These are phyloP conservation scores for Conticribra weissflogii DNA, from an alignment of 108 stramenopile genomes.

Conservation along the genomic window DNA sequence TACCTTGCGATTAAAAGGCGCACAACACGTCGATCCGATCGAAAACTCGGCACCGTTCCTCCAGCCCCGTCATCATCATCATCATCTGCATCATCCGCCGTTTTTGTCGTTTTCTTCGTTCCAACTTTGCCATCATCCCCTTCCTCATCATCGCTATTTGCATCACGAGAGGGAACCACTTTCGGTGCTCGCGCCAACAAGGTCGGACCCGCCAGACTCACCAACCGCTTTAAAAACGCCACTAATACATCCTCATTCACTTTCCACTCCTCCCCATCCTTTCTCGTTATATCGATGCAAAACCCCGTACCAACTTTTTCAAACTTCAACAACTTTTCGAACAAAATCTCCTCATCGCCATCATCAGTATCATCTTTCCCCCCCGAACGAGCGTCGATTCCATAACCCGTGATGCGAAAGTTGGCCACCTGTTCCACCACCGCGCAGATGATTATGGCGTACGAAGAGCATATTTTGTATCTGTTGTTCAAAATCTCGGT, in stretches of 20 bases:
- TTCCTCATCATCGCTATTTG: conserved; percentile 38
- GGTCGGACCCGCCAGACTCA: conserved; percentile 73
- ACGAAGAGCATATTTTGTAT: conserved; percentile 76
- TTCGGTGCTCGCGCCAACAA: conserved; percentile 58
- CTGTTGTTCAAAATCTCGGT: conserved; percentile 60
- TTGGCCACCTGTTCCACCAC: conserved; percentile 84
- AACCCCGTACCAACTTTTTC: conserved; percentile 74
- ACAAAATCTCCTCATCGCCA: conserved; percentile 56
- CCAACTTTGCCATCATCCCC: conserved; percentile 32
- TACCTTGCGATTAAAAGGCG: conserved; percentile 81
- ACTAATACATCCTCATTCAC: conserved; percentile 43
- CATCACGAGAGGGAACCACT: conserved; percentile 26
- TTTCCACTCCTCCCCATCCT: conserved; percentile 20
- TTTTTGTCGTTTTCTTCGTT: conserved; percentile 4
- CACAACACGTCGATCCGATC: conserved; percentile 83
- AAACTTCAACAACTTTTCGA: conserved; percentile 65
- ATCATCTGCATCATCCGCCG: neutral
- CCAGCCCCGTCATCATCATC: conserved; percentile 25
- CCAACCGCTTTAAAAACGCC: conserved; percentile 54
- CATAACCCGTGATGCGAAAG: conserved; percentile 75
- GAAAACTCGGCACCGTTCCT: conserved; percentile 54
- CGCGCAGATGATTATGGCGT: conserved; percentile 71
- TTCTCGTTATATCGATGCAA: conserved; percentile 40
- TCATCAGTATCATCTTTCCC: neutral
- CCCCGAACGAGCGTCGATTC: conserved; percentile 60